Base-by-base conservation (phyloP, 306 rosid species). In the Lathyrus oleraceus region DNA sequence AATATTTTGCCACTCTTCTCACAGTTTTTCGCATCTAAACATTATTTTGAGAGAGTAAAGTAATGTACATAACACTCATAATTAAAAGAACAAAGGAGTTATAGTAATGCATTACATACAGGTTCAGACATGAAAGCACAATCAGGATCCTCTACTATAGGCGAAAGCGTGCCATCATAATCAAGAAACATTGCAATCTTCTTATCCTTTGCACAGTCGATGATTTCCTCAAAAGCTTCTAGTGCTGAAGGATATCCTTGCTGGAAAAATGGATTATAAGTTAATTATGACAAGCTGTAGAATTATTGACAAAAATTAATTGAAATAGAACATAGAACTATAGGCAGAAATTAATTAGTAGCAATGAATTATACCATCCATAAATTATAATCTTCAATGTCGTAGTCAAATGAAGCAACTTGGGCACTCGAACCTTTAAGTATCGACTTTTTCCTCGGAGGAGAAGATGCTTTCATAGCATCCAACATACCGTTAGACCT, bases 131-230 rank as follows among this genome's bases (percentile, higher is more conserved):
- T 82, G 56, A 85, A 38, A 43, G 98, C 97, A 49, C 82, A 66
- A 66, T 94, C 97, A 3, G 98, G 98, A 74, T 94, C 89, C 71
- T 90, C 92, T 19, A 94, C 98, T 21, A 94, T 94, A 23, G 98
- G 98, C 7, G 98, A 88, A 73, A 94, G 98, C 21, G 94, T 87
- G 68, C 98, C 97, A 73, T 94, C 98, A 71, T 94, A 94, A 68
- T 94, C 98, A 43, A 90, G 81, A 81, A 94, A 94, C 16, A 94
- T 66, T 15, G 89, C 97, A 72, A 94, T 83, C 84, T 85, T 83
- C 83, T 90, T 94, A 78, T 82, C 64, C 82, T 58, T 84, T 2
- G 90, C 90, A 56, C 17, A 69, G 32, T 79, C 83, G 14, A 81
- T 19, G n/a, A 94, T 82, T 71, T 85, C 71, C 64, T 81, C 83